Conservation (phyloP, 306 rosid species). For the Fragaria vesca region DNA sequence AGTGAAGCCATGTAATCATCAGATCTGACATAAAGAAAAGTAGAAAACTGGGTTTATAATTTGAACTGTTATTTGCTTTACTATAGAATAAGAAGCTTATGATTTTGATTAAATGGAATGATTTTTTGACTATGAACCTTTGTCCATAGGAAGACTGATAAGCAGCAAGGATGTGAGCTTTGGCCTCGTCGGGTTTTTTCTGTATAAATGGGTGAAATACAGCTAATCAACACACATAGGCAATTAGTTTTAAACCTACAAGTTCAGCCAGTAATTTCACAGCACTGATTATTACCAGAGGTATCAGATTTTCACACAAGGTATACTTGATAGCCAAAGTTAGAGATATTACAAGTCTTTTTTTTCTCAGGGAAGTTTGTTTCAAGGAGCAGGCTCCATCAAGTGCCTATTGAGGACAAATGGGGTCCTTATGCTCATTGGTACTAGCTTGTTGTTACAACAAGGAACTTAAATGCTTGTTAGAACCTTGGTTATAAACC, state of each 20-base stretch:
- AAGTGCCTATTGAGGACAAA: not conserved
- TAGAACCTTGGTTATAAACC: not conserved
- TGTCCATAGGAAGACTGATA: conserved; percentile 73
- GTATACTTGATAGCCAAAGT: not conserved
- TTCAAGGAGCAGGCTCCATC: not conserved
- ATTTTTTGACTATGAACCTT: conserved; percentile 46
- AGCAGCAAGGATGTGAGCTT: conserved; percentile 67
- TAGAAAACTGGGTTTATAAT: conserved; percentile 7
- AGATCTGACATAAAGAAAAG: conserved; percentile 51
- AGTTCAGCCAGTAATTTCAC: conserved; percentile 7
- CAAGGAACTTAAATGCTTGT: not conserved
- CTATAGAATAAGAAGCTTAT: not conserved
- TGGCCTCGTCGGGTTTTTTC: conserved; percentile 60
- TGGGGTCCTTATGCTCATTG: not conserved
- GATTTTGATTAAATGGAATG: not conserved
- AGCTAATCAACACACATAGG: conserved; percentile 13
- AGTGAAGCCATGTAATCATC: conserved; percentile 93
- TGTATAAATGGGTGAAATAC: conserved; percentile 24
- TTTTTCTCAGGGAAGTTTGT: not conserved
- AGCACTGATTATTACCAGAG: not conserved
- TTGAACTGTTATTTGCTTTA: conserved; percentile 1
- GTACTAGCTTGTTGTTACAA: not conserved
- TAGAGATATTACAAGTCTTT: not conserved
- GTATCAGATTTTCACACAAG: not conserved
- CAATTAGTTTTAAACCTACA: conserved; percentile 4